These are phyloP conservation scores for Populus deltoides DNA, from an alignment of 345 rosid species.

Conservation along the genomic window DNA sequence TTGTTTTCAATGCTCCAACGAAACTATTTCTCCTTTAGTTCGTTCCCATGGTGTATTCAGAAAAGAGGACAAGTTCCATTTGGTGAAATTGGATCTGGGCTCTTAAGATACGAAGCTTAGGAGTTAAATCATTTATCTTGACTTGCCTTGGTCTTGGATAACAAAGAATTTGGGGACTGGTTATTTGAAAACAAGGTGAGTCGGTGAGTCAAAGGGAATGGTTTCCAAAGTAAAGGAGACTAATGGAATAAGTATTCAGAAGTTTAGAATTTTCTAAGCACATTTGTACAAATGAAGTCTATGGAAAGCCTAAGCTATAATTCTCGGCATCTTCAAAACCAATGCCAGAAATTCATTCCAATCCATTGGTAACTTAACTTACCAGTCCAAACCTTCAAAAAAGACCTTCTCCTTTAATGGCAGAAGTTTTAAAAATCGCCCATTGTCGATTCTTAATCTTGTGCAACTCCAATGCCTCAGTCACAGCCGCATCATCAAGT, in stretches of 20 bases:
- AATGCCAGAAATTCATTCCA: background rate
- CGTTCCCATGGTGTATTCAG: background rate
- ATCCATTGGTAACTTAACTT: slow-evolving; percentile 1
- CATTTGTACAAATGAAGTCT: background rate
- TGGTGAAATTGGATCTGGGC: background rate
- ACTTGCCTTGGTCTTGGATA: background rate
- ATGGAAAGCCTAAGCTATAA: background rate
- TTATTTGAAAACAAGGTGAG: background rate
- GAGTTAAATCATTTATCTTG: background rate
- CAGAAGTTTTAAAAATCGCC: slow-evolving; percentile 31
- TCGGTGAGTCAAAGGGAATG: background rate
- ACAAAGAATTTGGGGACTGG: background rate
- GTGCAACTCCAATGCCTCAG: slow-evolving; percentile 34
- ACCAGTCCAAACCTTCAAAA: slow-evolving; percentile 30
- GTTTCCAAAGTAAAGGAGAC: background rate
- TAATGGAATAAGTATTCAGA: background rate
- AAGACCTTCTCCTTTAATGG: slow-evolving; percentile 31
- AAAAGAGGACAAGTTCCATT: too few relatives aligned
- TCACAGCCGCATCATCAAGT: slow-evolving; percentile 23
- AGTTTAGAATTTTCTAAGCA: background rate
- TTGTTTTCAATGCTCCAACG: background rate
- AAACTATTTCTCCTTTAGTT: background rate
- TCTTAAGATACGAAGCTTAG: background rate
- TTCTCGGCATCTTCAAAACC: background rate
- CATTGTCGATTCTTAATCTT: slow-evolving; percentile 25